Percentiles rank a stretch among this genome's conserved stretches.
Evolutionary conservation across 129 eudicot genomes (phyloP).

Genomic region (Pseudognaphalium luteoalbum): DNA sequence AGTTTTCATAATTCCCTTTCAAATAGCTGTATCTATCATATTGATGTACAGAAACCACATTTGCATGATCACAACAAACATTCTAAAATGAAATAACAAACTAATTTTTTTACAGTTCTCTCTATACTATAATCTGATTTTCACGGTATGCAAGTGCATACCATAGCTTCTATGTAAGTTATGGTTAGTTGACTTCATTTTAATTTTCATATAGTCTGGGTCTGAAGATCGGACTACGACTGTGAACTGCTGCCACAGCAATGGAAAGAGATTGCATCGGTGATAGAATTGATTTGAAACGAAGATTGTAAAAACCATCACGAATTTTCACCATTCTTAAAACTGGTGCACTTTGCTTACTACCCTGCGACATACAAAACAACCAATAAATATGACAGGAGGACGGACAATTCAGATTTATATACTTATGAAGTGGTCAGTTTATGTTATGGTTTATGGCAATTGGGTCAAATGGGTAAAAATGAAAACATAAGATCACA

Average conservation of each 20-base stretch:
- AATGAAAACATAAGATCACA: background rate
- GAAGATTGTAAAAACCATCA: constrained; percentile 49
- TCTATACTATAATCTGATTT: too few relatives aligned
- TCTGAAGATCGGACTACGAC: constrained; percentile 37
- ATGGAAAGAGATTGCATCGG: constrained; percentile 68
- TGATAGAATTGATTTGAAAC: constrained; percentile 57
- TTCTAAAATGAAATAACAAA: too few relatives aligned
- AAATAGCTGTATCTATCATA: too few relatives aligned
- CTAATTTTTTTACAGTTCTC: too few relatives aligned
- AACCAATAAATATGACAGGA: background rate
- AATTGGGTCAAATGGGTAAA: background rate
- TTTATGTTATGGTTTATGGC: background rate
- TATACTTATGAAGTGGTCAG: background rate
- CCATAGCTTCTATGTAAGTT: background rate
- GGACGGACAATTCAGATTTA: background rate
- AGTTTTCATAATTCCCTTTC: too few relatives aligned
- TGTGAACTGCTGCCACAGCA: constrained; percentile 70
- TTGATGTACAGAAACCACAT: too few relatives aligned
- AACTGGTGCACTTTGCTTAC: constrained; percentile 43
- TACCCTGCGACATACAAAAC: constrained; percentile 50
- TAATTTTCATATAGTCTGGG: constrained; percentile 41
- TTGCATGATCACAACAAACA: too few relatives aligned
- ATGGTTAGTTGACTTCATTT: background rate
- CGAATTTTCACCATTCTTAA: constrained; percentile 57
- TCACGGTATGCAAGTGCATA: too few relatives aligned